Conservation (phyloP, 805 yeast genomes). For the Nakazawaea siamensis region DNA sequence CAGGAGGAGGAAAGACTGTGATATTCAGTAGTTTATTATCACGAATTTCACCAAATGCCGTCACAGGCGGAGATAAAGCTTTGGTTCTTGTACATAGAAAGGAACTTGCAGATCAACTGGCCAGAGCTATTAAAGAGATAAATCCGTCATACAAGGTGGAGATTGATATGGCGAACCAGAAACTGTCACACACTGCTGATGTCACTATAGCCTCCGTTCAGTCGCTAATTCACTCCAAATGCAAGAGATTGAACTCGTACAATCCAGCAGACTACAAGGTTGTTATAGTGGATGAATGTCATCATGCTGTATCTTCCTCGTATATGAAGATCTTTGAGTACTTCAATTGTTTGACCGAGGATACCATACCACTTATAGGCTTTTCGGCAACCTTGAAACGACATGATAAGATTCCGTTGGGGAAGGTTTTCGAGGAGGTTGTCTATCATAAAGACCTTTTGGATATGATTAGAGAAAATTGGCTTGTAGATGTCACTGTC, state of each 20-base stretch:
- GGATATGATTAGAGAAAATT: slow-evolving; percentile 60
- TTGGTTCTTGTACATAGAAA: slow-evolving; percentile 74
- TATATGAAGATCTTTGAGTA: slow-evolving; percentile 52
- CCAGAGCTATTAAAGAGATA: slow-evolving; percentile 31
- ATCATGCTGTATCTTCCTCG: slow-evolving; percentile 73
- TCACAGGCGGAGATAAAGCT: slow-evolving; percentile 26
- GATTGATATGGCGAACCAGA: slow-evolving; percentile 58
- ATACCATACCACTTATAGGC: slow-evolving; percentile 59
- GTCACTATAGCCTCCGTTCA: slow-evolving; percentile 75
- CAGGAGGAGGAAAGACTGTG: slow-evolving; percentile 94
- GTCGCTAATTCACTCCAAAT: slow-evolving; percentile 37
- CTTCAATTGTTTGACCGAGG: slow-evolving; percentile 38
- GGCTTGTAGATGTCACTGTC: slow-evolving; percentile 63
- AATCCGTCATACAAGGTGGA: slow-evolving; percentile 48
- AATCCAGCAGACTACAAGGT: slow-evolving; percentile 57
- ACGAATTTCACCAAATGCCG: slow-evolving; percentile 17
- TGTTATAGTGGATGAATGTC: slow-evolving; percentile 86
- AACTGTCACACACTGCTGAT: slow-evolving; percentile 41
- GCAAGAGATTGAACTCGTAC: slow-evolving; percentile 40
- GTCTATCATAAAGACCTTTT: slow-evolving; percentile 60
- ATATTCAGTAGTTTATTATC: slow-evolving; percentile 56
- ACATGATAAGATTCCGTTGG: slow-evolving; percentile 58
- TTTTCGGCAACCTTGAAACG: slow-evolving; percentile 85
- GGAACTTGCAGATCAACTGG: slow-evolving; percentile 72
- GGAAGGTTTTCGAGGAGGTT: slow-evolving; percentile 58